Evolutionary conservation across 176 grass and related monocot species (phyloP), one percentile per base, ranked within the genome.

Genomic region (Aegilops sharonensis): DNA sequence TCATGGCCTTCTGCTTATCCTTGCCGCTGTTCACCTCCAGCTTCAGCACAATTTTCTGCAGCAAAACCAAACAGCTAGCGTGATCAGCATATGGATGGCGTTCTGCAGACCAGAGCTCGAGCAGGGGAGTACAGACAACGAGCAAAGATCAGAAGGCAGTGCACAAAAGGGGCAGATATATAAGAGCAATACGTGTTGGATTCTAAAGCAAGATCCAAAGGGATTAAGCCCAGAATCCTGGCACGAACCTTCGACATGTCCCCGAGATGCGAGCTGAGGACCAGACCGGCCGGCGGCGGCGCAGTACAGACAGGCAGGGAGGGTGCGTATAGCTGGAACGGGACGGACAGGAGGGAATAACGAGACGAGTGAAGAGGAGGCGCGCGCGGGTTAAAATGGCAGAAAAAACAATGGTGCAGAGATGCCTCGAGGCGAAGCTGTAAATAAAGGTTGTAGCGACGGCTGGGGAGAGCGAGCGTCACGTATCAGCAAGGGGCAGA

Each of bases 1-100:
- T 98, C 57, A 98, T 77, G 8, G 95, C 95, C 91, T 93, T 98
- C 89, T 88, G 95, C 80, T 98, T 98, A 37, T 95, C 93, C 61
- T 57, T 93, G 35, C 85, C 90, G 81, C 93, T 89, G n/a, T 90
- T 73, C 78, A 98, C 21, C 68, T 92, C 83, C 87, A 98, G 45
- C 73, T 89, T 94, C 85, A 98, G 85, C 68, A 98, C 88, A 37
- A 93, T 91, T 95, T 92, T 95, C 95, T 98, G 91, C 56, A 78
- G 67, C 36, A 27, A 56, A 71, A 43, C 34, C 0, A 32, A 78
- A 27, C 63, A 32, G 32, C 30, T 30, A 6, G 83, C 2, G 23
- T 21, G 37, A 29, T 50, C 12, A 29, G 18, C 12, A 18, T 57
- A 34, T 56, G 9, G 15, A 54, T 12, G 29, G 20, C n/a, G 52